Percentiles rank a stretch among this genome's conserved stretches.
phyloP scores from a whole-genome alignment of 129 eudicot genomes.

The Escallonia herrerae region DNA sequence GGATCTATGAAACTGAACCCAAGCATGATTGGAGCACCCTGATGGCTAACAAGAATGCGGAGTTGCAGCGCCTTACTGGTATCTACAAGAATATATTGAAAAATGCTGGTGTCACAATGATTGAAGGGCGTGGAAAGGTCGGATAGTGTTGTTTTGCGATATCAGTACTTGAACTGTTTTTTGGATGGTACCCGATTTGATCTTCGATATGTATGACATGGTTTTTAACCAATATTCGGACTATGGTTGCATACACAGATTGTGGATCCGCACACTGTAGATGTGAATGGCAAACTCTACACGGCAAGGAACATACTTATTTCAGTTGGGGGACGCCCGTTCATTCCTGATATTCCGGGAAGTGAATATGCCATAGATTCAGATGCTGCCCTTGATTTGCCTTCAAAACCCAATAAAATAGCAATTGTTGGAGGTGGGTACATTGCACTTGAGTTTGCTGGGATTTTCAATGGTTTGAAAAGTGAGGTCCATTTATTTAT shows the following conservation, averaged over 20 bases:
- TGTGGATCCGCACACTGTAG: constrained; percentile 95
- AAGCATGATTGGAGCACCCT: constrained; percentile 93
- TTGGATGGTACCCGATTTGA: not conserved
- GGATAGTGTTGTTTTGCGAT: constrained; percentile 11
- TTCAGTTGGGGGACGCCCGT: constrained; percentile 97
- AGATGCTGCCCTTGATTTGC: constrained; percentile 93
- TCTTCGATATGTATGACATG: too few relatives aligned
- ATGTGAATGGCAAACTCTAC: constrained; percentile 84
- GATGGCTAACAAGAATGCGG: constrained; percentile 96
- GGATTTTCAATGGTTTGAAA: constrained; percentile 88
- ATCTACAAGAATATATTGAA: constrained; percentile 85
- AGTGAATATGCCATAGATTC: constrained; percentile 86
- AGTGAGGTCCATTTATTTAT: constrained; percentile 96
- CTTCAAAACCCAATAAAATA: constrained; percentile 80
- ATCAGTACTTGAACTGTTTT: not conserved
- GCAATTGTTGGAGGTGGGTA: constrained; percentile 99
- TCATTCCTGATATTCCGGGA: constrained; percentile 94
- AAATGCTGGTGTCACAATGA: constrained; percentile 72
- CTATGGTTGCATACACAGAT: constrained; percentile 34
- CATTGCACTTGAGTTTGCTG: constrained; percentile 97
- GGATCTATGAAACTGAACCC: constrained; percentile 86
- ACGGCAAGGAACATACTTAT: constrained; percentile 85
- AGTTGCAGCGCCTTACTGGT: constrained; percentile 88
- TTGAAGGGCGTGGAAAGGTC: constrained; percentile 99
- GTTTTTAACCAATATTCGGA: too few relatives aligned